These are phyloP conservation scores for Elsinoe necatrix DNA, from an alignment of 2,329 filamentous ascomycete genomes.

Conservation along the genomic window DNA sequence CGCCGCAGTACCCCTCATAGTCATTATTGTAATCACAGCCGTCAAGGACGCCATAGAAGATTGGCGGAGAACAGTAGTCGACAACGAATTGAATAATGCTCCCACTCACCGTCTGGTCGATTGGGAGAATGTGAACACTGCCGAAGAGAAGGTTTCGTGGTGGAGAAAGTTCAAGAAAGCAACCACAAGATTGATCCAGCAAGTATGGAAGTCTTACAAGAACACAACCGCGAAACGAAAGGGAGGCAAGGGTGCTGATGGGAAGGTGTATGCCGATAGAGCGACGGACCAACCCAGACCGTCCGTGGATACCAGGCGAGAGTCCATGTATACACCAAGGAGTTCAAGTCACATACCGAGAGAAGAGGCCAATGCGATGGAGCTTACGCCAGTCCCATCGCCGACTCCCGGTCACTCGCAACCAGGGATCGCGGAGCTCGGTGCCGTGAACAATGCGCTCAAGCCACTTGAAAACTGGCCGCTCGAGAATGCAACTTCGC, in stretches of 20 bases:
- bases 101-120: slow-evolving; percentile 81
- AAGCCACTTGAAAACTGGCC: slow-evolving; percentile 19
- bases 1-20: slow-evolving; percentile 82
- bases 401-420: slow-evolving; percentile 52
- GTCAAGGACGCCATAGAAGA: slow-evolving; percentile 96
- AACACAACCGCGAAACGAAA: slow-evolving; percentile 31
- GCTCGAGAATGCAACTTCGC: slow-evolving; percentile 18
- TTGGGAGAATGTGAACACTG: slow-evolving; percentile 89
- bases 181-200: slow-evolving; percentile 54
- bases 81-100: slow-evolving; percentile 92
- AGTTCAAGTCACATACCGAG: slow-evolving; percentile 41
- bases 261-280: slow-evolving; percentile 39
- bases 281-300: slow-evolving; percentile 48
- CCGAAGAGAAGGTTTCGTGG: slow-evolving; percentile 71
- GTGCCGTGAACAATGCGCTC: slow-evolving; percentile 15
- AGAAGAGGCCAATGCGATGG: slow-evolving; percentile 59
- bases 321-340: slow-evolving; percentile 48
- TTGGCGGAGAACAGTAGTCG: slow-evolving; percentile 80
- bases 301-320: slow-evolving; percentile 58
- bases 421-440: slow-evolving; percentile 32
- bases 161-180: slow-evolving; percentile 93
- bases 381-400: slow-evolving; percentile 91
- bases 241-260: slow-evolving; percentile 30
- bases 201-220: slow-evolving; percentile 44
- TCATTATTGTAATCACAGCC: slow-evolving; percentile 80